These are phyloP conservation scores for Knoxdaviesia capensis DNA, from an alignment of 2,329 filamentous ascomycete genomes.

Conservation along the genomic window DNA sequence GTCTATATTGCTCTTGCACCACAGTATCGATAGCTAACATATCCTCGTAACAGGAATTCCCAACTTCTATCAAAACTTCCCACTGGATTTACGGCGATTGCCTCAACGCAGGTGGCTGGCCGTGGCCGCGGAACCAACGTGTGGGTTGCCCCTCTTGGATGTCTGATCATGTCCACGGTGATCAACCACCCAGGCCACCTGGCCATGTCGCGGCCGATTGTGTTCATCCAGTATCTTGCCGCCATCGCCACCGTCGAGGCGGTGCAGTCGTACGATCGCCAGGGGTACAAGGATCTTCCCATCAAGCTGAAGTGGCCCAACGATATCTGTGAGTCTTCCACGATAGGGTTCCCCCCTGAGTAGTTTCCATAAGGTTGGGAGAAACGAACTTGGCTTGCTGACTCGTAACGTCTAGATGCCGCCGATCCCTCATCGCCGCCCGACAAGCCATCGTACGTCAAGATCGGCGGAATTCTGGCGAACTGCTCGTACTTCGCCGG, in stretches of 20 bases:
- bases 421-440: constrained; percentile 37
- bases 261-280: constrained; percentile 52
- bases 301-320: constrained; percentile 96
- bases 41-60: constrained; percentile 38
- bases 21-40: neutral
- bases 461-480: constrained; percentile 83
- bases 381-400: neutral
- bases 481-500: constrained; percentile 65
- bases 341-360: constrained; percentile 5
- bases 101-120: constrained; percentile 73
- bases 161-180: constrained; percentile 72
- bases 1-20: no score
- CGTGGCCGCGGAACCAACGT: constrained; percentile 81
- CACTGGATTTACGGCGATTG: constrained; percentile 69
- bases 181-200: constrained; percentile 66
- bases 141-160: constrained; percentile 80
- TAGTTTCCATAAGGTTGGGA: neutral
- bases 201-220: constrained; percentile 53
- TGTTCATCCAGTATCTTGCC: constrained; percentile 86
- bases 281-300: constrained; percentile 53
- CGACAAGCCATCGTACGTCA: constrained; percentile 42
- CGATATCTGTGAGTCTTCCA: constrained; percentile 50
- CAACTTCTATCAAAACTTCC: constrained; percentile 58
- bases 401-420: constrained; percentile 27
- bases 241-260: constrained; percentile 75